Base-by-base conservation (phyloP, 306 rosid species). In the Hippophae gyantsensis region DNA sequence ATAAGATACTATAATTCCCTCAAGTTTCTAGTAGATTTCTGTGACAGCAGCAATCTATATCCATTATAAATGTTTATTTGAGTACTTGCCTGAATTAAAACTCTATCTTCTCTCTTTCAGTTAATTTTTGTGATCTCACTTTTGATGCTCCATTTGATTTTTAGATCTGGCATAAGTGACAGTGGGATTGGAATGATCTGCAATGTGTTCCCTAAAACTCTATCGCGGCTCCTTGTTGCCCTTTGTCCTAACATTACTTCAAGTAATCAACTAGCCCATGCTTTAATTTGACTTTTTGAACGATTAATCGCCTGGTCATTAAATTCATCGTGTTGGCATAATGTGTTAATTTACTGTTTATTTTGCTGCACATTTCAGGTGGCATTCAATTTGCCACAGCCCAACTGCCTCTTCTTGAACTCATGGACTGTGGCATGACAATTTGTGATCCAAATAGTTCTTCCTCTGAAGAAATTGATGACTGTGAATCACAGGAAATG, bases 361-460 rank as follows among this genome's bases (percentile, higher is more conserved):
- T 23, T 57, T 54, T 60, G 13, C 38, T 54, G 7, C 65, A 27
- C 61, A 66, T 62, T 76, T 61, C 81, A 93, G 99, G 96, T 76
- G 95, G 95, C 65, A 88, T 93, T 68, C 97, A 86, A 66, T 86
- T 93, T 77, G 97, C 97, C 43, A 79, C 97, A 6, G 95, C 95
- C 64, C 95, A 93, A 52, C 66, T 93, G 73, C 99, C 95, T 26
- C 80, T 60, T 58, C 97, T 93, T 69, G 97, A 93, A 74, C 93
- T 88, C 60, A 82, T 93, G 90, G 99, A 93, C 66, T 93, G 99
- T 77, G 99, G 99, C 75, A 82, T 84, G 99, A 78, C 95, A 53
- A 80, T 93, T 64, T 86, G 90, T 27, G 85, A 88, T 74, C 82
- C 90, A 56, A 65, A 84, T 77, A 32, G 71, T 80, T 64, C 72